Percentiles rank a stretch among this genome's conserved stretches.
These are phyloP conservation scores for Backusella australiensis DNA, from an alignment of 192 early-diverging fungal genomes.

Conservation along the genomic window DNA sequence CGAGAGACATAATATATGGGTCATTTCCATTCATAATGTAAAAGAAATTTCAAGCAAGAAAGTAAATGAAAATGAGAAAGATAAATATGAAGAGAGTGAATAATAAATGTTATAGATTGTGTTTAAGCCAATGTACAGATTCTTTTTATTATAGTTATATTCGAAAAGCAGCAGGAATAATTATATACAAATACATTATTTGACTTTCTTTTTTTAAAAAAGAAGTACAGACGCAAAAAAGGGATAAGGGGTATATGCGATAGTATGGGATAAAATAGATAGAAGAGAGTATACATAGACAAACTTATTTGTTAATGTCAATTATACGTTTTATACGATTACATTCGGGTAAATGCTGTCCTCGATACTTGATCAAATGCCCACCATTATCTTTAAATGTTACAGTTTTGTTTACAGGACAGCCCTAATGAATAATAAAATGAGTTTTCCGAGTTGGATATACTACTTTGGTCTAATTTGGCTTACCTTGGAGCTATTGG, in stretches of 20 bases:
- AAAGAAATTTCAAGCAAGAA: too few species aligned
- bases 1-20: too few species aligned
- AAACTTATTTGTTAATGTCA: conserved; percentile 16
- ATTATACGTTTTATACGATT: conserved; percentile 47
- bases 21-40: too few species aligned
- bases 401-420: conserved; percentile 56
- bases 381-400: conserved; percentile 51
- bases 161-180: conserved; percentile 10
- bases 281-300: not conserved
- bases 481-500: conserved; percentile 40
- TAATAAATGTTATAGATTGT: not conserved
- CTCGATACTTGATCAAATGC: conserved; percentile 55
- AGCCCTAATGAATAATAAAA: conserved; percentile 15
- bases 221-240: not conserved
- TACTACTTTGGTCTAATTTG: conserved; percentile 12
- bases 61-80: too few species aligned
- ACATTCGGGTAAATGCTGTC: conserved; percentile 50
- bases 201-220: conserved; percentile 4
- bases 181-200: conserved; percentile 15
- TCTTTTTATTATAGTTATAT: conserved; percentile 4
- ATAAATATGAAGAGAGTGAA: not conserved
- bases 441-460: not conserved
- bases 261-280: not conserved
- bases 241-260: not conserved
- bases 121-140: not conserved